Percentiles rank a stretch among this genome's conserved stretches.
Evolutionary conservation across 2,329 filamentous ascomycete species (phyloP).

Genomic region (Nannizziopsis arthrosporioides): DNA sequence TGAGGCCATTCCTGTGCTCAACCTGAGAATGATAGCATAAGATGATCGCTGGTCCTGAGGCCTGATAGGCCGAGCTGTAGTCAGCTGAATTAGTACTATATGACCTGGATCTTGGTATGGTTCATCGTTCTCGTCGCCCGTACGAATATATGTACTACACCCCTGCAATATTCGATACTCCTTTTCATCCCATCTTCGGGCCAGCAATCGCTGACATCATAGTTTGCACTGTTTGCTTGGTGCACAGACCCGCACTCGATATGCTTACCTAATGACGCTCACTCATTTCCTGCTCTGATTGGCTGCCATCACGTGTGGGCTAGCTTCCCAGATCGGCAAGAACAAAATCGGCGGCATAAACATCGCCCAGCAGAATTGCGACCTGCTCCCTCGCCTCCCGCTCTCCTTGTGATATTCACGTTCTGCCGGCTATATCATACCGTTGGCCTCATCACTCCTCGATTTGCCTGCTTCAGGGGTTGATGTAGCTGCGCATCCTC

Average conservation of each 20-base stretch:
- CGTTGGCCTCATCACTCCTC: background rate
- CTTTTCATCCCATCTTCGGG: background rate
- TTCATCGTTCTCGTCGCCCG: too few species aligned
- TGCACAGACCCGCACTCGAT: background rate
- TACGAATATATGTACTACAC: too few species aligned
- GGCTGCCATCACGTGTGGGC: background rate
- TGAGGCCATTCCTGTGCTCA: slow-evolving; percentile 1
- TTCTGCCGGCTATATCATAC: background rate
- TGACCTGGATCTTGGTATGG: too few species aligned
- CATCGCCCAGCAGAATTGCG: background rate
- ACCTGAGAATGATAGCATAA: background rate
- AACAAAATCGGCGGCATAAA: slow-evolving; percentile 8
- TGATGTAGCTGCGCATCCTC: slow-evolving; percentile 5
- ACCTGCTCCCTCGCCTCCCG: background rate
- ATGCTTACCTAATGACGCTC: background rate
- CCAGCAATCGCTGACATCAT: slow-evolving; percentile 7
- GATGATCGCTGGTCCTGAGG: background rate
- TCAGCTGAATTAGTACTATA: too few species aligned
- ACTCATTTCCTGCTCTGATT: background rate
- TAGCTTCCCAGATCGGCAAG: slow-evolving; percentile 1
- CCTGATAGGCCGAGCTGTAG: background rate
- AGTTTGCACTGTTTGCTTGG: slow-evolving; percentile 6
- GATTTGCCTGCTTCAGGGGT: background rate
- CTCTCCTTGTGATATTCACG: too few species aligned
- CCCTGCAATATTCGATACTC: too few species aligned